Percentiles rank a stretch among this genome's conserved stretches.
phyloP scores from a whole-genome alignment of 768 basidiomycete species.

The Hydnomerulius pinastri region DNA sequence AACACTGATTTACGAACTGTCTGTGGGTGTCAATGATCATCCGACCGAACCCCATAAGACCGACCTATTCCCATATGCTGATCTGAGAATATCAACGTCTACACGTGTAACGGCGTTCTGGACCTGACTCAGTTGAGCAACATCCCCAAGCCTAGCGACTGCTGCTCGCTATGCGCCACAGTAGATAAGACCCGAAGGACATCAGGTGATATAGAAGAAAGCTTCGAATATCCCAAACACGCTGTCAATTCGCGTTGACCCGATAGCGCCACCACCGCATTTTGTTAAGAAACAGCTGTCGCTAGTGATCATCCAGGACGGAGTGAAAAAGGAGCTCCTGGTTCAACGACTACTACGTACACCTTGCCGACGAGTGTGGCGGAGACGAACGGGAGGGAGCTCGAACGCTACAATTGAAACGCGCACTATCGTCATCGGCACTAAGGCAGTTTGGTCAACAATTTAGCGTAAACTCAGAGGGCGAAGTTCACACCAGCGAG shows the following conservation, averaged over 20 bases:
- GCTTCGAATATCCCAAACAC: too few relatives aligned
- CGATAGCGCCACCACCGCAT: neutral
- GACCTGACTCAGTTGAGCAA: neutral
- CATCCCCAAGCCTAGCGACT: neutral
- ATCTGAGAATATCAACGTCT: neutral
- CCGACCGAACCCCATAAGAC: constrained; percentile 3
- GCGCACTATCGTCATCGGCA: constrained; percentile 23
- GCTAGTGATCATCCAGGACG: too few relatives aligned
- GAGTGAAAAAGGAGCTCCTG: neutral
- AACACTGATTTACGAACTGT: constrained; percentile 11
- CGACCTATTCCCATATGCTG: constrained; percentile 14
- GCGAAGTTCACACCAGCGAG: constrained; percentile 18
- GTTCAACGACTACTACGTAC: neutral
- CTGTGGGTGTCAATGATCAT: constrained; percentile 7
- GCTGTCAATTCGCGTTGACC: too few relatives aligned
- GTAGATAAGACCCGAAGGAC: neutral
- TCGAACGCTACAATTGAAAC: neutral
- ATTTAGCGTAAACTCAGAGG: constrained; percentile 21
- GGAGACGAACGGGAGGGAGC: neutral
- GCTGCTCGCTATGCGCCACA: neutral
- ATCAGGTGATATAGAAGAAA: neutral
- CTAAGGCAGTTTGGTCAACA: constrained; percentile 4
- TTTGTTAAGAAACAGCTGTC: neutral
- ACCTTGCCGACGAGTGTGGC: neutral
- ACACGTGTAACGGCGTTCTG: too few relatives aligned